Evolutionary conservation across 2,329 filamentous ascomycete genomes (phyloP).

Genomic region (Fusarium aywerte): DNA sequence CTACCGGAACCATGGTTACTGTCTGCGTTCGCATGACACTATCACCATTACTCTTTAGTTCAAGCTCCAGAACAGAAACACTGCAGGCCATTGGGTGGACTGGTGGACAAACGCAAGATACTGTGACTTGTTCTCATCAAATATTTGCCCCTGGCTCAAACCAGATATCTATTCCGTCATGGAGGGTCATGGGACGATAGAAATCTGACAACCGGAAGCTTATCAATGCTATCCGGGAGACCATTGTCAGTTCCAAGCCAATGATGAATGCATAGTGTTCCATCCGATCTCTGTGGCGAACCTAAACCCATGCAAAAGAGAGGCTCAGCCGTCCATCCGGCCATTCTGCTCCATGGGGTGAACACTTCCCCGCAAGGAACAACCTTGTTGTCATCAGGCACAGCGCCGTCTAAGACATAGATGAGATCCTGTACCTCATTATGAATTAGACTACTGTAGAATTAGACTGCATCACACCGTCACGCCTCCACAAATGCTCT

Average conservation of each 20-base stretch:
- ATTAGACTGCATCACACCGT: not conserved
- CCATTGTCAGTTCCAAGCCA: not conserved
- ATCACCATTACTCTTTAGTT: too few relatives aligned
- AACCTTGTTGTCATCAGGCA: not conserved
- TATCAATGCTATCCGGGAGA: not conserved
- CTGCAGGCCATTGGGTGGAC: too few relatives aligned
- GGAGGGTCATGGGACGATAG: not conserved
- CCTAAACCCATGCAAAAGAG: not conserved
- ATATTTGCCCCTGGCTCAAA: not conserved
- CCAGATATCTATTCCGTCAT: not conserved
- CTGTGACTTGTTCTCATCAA: too few relatives aligned
- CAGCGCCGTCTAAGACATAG: conserved; percentile 5
- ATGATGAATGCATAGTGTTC: not conserved
- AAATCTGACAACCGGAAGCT: not conserved
- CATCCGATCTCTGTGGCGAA: not conserved
- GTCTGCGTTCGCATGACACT: too few relatives aligned
- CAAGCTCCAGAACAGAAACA: too few relatives aligned
- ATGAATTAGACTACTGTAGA: not conserved
- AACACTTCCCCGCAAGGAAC: not conserved
- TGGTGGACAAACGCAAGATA: too few relatives aligned
- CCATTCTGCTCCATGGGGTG: not conserved
- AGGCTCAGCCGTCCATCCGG: not conserved
- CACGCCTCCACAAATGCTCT: not conserved
- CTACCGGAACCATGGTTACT: too few relatives aligned
- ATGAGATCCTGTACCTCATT: not conserved